Percentiles rank a stretch among this genome's conserved stretches.
phyloP scores from a whole-genome alignment of 176 grass and related monocot genomes.

The Eleusine coracana region DNA sequence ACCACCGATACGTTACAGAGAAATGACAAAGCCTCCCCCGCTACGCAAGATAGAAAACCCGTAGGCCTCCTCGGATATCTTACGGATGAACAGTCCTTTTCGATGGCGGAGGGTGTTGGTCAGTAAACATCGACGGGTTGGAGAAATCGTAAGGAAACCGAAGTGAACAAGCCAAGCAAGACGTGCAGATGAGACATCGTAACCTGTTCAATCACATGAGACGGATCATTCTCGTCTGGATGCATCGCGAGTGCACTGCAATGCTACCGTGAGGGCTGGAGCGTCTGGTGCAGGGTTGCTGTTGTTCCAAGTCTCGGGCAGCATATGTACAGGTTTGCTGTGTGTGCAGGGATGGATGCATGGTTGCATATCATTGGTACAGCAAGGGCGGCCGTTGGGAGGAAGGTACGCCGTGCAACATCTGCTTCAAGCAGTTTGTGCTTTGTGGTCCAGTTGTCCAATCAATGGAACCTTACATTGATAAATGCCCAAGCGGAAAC shows the following conservation, averaged over 20 bases:
- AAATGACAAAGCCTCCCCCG: neutral
- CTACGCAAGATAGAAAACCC: neutral
- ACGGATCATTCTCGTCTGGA: neutral
- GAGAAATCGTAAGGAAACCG: neutral
- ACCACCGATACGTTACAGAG: neutral
- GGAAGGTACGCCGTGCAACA: neutral
- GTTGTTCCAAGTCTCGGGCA: neutral
- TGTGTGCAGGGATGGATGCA: neutral
- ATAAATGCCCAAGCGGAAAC: neutral
- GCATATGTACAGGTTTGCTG: too few relatives aligned
- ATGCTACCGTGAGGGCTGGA: neutral
- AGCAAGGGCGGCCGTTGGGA: neutral
- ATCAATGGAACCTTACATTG: neutral
- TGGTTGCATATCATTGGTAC: neutral
- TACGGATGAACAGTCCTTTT: conserved; percentile 30
- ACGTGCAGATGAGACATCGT: neutral
- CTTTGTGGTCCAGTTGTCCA: neutral
- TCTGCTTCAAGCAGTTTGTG: neutral
- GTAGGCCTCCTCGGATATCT: neutral
- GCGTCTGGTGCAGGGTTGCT: neutral
- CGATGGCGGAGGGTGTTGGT: neutral
- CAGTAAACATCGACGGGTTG: neutral
- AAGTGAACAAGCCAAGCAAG: neutral
- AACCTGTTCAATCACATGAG: neutral
- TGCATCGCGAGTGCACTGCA: too few relatives aligned